Percentiles rank a stretch among this genome's conserved stretches.
Conservation (phyloP, 805 yeast species). For the Myxozyma neotropica region DNA sequence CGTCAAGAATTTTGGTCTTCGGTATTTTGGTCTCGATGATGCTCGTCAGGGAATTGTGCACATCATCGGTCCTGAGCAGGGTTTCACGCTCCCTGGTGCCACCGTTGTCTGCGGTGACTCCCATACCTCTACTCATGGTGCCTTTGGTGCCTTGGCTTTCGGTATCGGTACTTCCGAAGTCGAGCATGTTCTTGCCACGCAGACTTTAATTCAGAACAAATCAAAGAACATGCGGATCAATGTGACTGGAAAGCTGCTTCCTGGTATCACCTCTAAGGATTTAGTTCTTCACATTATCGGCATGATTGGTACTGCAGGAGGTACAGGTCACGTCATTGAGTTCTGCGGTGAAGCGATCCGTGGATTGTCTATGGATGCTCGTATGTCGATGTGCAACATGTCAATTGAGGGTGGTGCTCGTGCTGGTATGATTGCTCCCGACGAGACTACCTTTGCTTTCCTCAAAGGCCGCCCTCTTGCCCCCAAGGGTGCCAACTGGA, state of each 20-base stretch:
- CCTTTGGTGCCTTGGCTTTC: conserved; percentile 95
- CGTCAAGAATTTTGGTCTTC: conserved; percentile 84
- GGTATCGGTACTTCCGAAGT: conserved; percentile 99
- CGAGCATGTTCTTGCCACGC: conserved; percentile 98
- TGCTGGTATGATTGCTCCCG: conserved; percentile 99
- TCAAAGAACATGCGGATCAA: conserved; percentile 93
- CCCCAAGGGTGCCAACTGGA: conserved; percentile 94
- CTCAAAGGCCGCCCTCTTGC: conserved; percentile 92
- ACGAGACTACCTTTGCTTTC: conserved; percentile 83
- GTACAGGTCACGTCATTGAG: conserved; percentile 96
- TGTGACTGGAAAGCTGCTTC: conserved; percentile 78
- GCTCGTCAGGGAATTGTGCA: conserved; percentile 97
- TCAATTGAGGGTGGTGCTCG: conserved; percentile 99
- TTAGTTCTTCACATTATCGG: conserved; percentile 93
- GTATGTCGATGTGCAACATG: conserved; percentile 99
- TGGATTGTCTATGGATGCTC: conserved; percentile 89
- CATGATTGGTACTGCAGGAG: conserved; percentile 98
- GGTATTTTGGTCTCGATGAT: conserved; percentile 94
- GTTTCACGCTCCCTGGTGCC: conserved; percentile 97
- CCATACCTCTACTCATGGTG: conserved; percentile 98
- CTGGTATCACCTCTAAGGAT: conserved; percentile 96
- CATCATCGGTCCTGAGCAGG: conserved; percentile 98
- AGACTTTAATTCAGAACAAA: conserved; percentile 90
- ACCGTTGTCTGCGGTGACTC: conserved; percentile 99
- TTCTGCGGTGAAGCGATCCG: conserved; percentile 95